Evolutionary conservation across 257 asterid species (phyloP), one percentile per base, ranked within the genome.

Genomic region (Fraxinus cuspidata): DNA sequence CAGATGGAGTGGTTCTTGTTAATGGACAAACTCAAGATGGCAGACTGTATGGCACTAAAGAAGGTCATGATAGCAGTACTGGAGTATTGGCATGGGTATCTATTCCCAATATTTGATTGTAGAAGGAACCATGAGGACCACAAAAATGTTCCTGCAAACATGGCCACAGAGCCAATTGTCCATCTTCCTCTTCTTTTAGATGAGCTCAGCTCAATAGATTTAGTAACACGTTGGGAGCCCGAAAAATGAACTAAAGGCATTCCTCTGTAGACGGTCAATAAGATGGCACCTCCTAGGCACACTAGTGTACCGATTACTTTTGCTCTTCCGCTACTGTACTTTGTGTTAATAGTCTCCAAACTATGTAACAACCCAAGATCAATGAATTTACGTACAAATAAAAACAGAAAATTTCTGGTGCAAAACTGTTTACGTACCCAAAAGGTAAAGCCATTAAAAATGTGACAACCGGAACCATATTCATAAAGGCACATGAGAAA

Each of bases 121-220:
- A 91, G 80, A 76, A 93, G 83, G 80, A 86, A 93, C 97, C 97
- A 91, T 2, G 94, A 87, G 5, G 97, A 89, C 94, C 90, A 91
- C 75, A 87, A 74, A 3, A 93, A 7, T 1, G 96, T 88, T 29
- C 94, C 97, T 0, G 87, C 97, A 25, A 86, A 76, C 74, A 91
- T 56, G 23, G 92, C 85, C 31, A 79, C 49, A 0, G 94, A 89
- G 2, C 97, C 97, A 15, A 88, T 4, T 0, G 67, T 85, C 97
- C 97, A 88, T 81, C 77, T 77, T 53, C 76, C 85, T 34, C 71
- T 70, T 68, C 81, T 65, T 15, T 32, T 40, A 0, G 77, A 56
- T 15, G 83, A 42, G 21, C 56, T 71, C 56, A 63, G 42, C 77
- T 80, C 74, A 13, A 56, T 4, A 23, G 83, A 56, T 19, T 76